Base-by-base conservation (phyloP, 1,284 basidiomycete genomes). In the Hemileia vastatrix region DNA sequence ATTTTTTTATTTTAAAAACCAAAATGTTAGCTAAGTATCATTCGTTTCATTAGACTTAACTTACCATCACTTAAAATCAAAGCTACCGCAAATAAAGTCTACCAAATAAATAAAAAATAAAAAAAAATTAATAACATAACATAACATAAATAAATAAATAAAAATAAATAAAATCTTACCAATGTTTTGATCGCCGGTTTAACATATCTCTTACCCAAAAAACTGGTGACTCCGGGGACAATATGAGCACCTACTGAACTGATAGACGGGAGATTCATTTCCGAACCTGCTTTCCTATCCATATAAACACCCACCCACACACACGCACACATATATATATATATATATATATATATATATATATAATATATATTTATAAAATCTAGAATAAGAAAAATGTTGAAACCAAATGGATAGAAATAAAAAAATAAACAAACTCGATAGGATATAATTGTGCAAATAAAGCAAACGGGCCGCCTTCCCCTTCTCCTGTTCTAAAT, bases 11-110 rank as follows among this genome's bases (percentile, higher is more conserved):
- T n/a, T n/a, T n/a, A n/a, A n/a, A n/a, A n/a, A n/a, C n/a, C n/a
- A n/a, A n/a, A n/a, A n/a, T n/a, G n/a, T n/a, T n/a, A n/a, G n/a
- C n/a, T n/a, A n/a, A n/a, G n/a, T n/a, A n/a, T n/a, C n/a, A n/a
- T n/a, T n/a, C n/a, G n/a, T n/a, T n/a, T n/a, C n/a, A n/a, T n/a
- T n/a, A 11, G 2, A 23, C 9, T n/a, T 23, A 21, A 62, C 60
- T 48, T n/a, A 62, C 60, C 60, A 44, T 63, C 60, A 51, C 60
- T 63, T 40, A 63, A 48, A 23, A 63, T 63, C 47, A 63, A 56
- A 18, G 60, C 60, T 1, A 63, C 60, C 8, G 60, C 60, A 56
- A 63, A 63, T 11, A 63, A 48, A 19, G 60, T 63, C 60, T 63
- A 32, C n/a, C n/a, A n/a, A n/a, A n/a, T 0, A 31, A 43, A 45